Base-by-base conservation (phyloP, 345 rosid genomes). In the Dipteronia dyeriana region DNA sequence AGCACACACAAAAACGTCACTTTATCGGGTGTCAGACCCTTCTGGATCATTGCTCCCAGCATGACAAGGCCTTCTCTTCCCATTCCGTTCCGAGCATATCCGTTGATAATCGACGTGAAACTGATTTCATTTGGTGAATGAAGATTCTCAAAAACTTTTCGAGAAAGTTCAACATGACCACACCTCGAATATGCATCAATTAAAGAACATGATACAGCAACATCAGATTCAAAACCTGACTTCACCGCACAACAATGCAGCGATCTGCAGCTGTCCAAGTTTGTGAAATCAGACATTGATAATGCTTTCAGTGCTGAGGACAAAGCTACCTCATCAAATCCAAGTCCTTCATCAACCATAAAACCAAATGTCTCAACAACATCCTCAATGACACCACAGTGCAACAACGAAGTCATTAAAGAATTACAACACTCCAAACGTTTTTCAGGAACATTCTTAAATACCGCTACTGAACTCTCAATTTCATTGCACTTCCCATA, bases 401-500 rank as follows among this genome's bases (percentile, higher is more conserved):
- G 85, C 82, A 90, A 81, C 49, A 93, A 85, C 75, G 91, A 86
- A 38, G 93, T 91, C 87, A 90, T 88, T 71, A 93, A 73, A 11
- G 97, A 86, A 78, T 92, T 94, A 72, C 94, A 90, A 17, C 91
- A 84, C 75, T 80, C 91, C 83, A 88, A 63, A 56, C 80, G 84
- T 71, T 70, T 79, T 70, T 54, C 22, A 68, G 88, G 82, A 77
- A 79, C 73, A 82, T 79, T 79, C 76, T 83, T 83, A 75, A 82
- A 85, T 10, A 85, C 65, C 1, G 83, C 86, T n/a, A 85, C 72
- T 3, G 92, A 90, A 81, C 83, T 85, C 76, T 85, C 85, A 74
- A 89, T 81, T 75, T 88, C 92, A 43, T 86, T 80, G 82, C 97
- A 90, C 82, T 95, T 95, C 10, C 97, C 95, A 51, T 90, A 91